phyloP scores from a whole-genome alignment of 805 yeast species.

The Starmerella roubikii region DNA sequence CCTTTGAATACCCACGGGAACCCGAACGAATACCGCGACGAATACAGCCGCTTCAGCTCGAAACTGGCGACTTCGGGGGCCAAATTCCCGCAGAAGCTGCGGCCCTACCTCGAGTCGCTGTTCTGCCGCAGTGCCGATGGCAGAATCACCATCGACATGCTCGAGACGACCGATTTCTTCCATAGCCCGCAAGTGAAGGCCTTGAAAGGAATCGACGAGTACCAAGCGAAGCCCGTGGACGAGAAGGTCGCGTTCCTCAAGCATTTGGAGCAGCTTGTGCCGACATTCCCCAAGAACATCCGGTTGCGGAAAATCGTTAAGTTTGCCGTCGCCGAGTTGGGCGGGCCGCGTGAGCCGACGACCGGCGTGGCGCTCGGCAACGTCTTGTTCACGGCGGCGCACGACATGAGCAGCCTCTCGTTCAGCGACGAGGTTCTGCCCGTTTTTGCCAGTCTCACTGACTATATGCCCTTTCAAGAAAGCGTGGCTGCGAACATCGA shows the following conservation, averaged over 20 bases:
- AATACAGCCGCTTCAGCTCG: slow-evolving; percentile 29
- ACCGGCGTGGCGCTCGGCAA: slow-evolving; percentile 17
- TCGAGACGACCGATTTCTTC: slow-evolving; percentile 61
- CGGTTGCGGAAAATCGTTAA: slow-evolving; percentile 64
- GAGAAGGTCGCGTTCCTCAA: slow-evolving; percentile 59
- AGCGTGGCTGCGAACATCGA: slow-evolving; percentile 38
- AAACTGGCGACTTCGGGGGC: slow-evolving; percentile 24
- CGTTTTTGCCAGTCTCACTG: slow-evolving; percentile 28
- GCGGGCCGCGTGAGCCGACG: slow-evolving; percentile 21
- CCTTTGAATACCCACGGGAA: slow-evolving; percentile 39
- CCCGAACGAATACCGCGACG: slow-evolving; percentile 37
- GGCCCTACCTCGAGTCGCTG: slow-evolving; percentile 26
- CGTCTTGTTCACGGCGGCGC: slow-evolving; percentile 34
- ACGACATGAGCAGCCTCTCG: slow-evolving; percentile 53
- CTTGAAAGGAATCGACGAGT: slow-evolving; percentile 68
- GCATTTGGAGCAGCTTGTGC: slow-evolving; percentile 42
- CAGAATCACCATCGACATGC: slow-evolving; percentile 47
- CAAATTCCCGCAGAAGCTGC: slow-evolving; percentile 40
- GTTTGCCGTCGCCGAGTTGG: slow-evolving; percentile 39
- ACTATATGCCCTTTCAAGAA: slow-evolving; percentile 31
- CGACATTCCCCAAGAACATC: slow-evolving; percentile 44
- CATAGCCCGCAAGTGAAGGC: slow-evolving; percentile 74
- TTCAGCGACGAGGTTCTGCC: slow-evolving; percentile 61
- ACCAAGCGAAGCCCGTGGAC: slow-evolving; percentile 52
- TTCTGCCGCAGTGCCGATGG: slow-evolving; percentile 38